phyloP scores from a whole-genome alignment of 768 basidiomycete species.

The Serpula lacrymans region DNA sequence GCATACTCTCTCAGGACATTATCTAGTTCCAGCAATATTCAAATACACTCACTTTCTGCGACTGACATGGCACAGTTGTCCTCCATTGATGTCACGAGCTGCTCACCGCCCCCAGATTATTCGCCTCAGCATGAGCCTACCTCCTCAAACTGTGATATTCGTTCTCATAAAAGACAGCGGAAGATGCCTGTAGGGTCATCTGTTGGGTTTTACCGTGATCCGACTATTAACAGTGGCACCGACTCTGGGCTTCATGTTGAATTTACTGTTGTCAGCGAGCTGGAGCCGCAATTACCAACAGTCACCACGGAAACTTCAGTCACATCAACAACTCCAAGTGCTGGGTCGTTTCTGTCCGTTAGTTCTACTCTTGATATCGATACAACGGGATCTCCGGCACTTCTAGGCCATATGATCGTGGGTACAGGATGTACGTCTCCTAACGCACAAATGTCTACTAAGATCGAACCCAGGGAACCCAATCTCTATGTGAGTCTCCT shows the following conservation, averaged over 20 bases:
- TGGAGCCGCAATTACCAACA: slow-evolving; percentile 38
- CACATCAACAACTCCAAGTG: slow-evolving; percentile 11
- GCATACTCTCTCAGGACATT: too few species aligned
- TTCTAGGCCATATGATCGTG: not conserved
- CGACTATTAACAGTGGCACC: slow-evolving; percentile 59
- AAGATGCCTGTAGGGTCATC: slow-evolving; percentile 71
- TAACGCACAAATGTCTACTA: too few species aligned
- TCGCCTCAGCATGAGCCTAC: slow-evolving; percentile 27
- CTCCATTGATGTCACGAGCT: slow-evolving; percentile 53
- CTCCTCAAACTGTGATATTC: slow-evolving; percentile 31
- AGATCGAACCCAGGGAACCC: slow-evolving; percentile 34
- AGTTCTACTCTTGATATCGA: too few species aligned
- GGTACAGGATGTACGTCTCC: too few species aligned
- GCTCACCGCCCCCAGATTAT: slow-evolving; percentile 68
- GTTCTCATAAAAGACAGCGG: slow-evolving; percentile 31
- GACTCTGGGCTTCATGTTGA: too few species aligned
- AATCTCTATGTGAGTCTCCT: too few species aligned
- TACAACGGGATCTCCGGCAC: too few species aligned
- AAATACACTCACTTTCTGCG: too few species aligned
- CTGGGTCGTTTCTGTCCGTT: slow-evolving; percentile 19
- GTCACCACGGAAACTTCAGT: slow-evolving; percentile 19
- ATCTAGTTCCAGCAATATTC: too few species aligned
- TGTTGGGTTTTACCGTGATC: slow-evolving; percentile 72
- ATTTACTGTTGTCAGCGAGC: slow-evolving; percentile 80
- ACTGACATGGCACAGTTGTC: slow-evolving; percentile 12